Evolutionary conservation across 2,329 filamentous ascomycete species (phyloP).

Genomic region (Erysiphe neolycopersici): DNA sequence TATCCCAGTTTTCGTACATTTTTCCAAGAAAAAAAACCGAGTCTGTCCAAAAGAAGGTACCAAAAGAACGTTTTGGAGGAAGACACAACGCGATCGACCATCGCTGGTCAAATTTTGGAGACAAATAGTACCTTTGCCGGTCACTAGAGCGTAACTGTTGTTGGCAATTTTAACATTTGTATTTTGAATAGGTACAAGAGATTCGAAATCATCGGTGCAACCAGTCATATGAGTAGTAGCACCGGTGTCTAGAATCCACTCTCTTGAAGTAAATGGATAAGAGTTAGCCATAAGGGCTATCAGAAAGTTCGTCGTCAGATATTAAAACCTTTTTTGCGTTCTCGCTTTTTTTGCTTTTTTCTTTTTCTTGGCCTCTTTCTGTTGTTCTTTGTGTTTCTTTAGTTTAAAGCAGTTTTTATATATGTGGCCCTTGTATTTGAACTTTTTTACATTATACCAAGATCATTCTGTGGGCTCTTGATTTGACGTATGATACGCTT

Average conservation of each 20-base stretch:
- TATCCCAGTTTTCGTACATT: neutral
- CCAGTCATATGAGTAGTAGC: neutral
- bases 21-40: constrained; percentile 1
- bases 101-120: neutral
- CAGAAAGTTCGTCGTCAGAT: neutral
- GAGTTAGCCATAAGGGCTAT: neutral
- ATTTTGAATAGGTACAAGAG: neutral
- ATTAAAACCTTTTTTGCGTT: neutral
- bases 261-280: neutral
- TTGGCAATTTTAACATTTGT: neutral
- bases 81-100: neutral
- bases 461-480: neutral
- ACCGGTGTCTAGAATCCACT: neutral
- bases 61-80: neutral
- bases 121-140: neutral
- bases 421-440: neutral
- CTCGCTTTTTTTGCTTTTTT: neutral
- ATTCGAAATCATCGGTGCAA: neutral
- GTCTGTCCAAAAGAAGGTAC: neutral
- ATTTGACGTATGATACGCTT: neutral
- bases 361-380: neutral
- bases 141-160: neutral
- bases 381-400: neutral
- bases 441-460: neutral
- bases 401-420: neutral